A percentile compares a stretch with the other conserved stretches of the same genome.
These are phyloP conservation scores for Citrus maxima DNA, from an alignment of 345 rosid genomes.

Conservation along the genomic window DNA sequence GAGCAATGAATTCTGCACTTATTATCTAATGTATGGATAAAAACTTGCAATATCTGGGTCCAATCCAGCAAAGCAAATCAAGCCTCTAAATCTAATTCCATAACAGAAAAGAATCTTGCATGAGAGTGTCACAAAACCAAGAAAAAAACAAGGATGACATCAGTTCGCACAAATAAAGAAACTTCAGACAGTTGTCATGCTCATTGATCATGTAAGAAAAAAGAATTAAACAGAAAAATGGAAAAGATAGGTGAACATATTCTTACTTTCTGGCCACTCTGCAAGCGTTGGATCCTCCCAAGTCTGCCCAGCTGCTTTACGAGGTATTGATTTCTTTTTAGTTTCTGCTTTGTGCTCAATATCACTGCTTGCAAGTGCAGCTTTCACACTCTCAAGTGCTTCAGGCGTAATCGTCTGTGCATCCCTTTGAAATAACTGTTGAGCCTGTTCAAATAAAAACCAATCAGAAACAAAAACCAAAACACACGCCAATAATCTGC, in stretches of 20 bases:
- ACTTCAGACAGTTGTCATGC: background rate
- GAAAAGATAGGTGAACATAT: background rate
- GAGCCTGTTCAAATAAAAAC: constrained; percentile 54
- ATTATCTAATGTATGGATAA: background rate
- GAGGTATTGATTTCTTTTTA: constrained; percentile 89
- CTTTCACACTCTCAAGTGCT: constrained; percentile 93
- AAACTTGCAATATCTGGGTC: background rate
- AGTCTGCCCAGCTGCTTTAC: constrained; percentile 90
- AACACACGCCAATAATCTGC: background rate
- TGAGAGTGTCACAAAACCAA: too few relatives aligned
- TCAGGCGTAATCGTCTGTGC: constrained; percentile 93
- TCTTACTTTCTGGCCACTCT: constrained; percentile 97
- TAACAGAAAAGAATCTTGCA: too few relatives aligned
- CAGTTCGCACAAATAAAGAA: background rate
- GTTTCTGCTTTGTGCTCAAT: constrained; percentile 88
- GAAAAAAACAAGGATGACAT: too few relatives aligned
- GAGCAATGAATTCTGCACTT: background rate
- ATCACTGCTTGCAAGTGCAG: constrained; percentile 92
- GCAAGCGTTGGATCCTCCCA: constrained; percentile 99
- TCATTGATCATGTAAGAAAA: background rate
- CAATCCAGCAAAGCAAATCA: background rate
- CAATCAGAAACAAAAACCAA: constrained; percentile 13
- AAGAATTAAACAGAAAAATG: background rate
- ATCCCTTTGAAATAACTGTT: constrained; percentile 91
- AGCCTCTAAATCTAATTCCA: background rate